Base-by-base conservation (phyloP, 805 yeast species). In the Lachancea meyersii region DNA sequence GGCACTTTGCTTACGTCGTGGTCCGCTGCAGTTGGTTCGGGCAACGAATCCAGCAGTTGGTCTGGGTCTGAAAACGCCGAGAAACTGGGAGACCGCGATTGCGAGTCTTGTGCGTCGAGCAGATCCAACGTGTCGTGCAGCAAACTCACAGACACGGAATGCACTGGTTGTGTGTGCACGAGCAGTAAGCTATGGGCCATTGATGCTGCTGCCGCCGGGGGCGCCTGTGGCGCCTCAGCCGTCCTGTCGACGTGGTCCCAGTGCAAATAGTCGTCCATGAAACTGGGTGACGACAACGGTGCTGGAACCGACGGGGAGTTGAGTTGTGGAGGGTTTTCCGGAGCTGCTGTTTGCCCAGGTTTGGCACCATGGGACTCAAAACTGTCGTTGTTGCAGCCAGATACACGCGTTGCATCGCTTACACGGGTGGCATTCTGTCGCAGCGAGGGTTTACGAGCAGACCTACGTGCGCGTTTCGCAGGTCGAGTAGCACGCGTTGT, bases 111-210 rank as follows among this genome's bases (percentile, higher is more conserved):
- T 21, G 30, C 35, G 22, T 38, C n/a, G n/a, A n/a, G n/a, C n/a
- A n/a, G n/a, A n/a, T n/a, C 41, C 26, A 38, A 18, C 4, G 27
- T 23, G 17, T 22, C 32, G 20, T 26, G 36, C 41, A 49, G 42
- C 36, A 24, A 36, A 19, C 44, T 43, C 14, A 46, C 34, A 18
- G 50, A 36, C 3, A 49, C 41, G 36, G 53, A 35, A 36, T 50
- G 54, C 5, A 54, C 40, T 33, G 61, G 60, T 28, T 54, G 58
- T 4, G 61, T 55, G 31, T 57, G 61, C 13, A 57, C 47, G 23
- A 57, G 44, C 19, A 20, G 22, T 6, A 38, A 19, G 20, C 28
- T 19, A 4, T 19, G 22, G 28, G 41, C 6, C 28, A 26, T 26
- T 10, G 13, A n/a, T n/a, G n/a, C n/a, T n/a, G n/a, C n/a, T n/a